These are phyloP conservation scores for Acer negundo DNA, from an alignment of 345 rosid species.

Conservation along the genomic window DNA sequence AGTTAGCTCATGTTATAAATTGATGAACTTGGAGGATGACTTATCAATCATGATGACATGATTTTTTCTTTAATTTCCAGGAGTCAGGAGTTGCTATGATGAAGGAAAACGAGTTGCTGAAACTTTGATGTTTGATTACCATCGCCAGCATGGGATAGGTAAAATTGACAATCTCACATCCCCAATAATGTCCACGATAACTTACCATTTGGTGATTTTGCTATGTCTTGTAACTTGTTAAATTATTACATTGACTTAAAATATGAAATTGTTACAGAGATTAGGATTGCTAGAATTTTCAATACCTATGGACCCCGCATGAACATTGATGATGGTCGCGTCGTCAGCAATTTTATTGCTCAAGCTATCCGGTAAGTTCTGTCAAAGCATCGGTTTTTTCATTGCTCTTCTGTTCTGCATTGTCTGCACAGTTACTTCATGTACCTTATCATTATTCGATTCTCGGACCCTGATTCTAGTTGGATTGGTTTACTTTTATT, in stretches of 20 bases:
- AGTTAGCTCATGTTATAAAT: not conserved
- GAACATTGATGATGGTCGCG: conserved; percentile 97
- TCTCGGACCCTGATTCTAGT: not conserved
- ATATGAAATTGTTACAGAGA: conserved; percentile 41
- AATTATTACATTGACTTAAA: not conserved
- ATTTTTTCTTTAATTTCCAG: conserved; percentile 29
- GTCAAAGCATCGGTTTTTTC: not conserved
- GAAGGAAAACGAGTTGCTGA: conserved; percentile 97
- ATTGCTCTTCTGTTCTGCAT: not conserved
- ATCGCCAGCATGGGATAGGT: conserved; percentile 95
- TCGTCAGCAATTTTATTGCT: conserved; percentile 95
- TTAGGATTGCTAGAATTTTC: conserved; percentile 87
- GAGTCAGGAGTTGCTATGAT: conserved; percentile 94
- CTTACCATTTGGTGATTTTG: not conserved
- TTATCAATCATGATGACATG: not conserved
- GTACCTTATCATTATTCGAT: not conserved
- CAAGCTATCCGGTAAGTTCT: conserved; percentile 78
- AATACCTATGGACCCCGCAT: conserved; percentile 97
- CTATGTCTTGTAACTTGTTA: not conserved
- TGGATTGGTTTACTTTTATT: not conserved
- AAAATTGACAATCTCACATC: conserved; percentile 5
- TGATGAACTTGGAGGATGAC: not conserved
- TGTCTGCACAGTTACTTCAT: not conserved
- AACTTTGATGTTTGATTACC: conserved; percentile 95
- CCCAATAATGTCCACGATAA: not conserved